Base-by-base conservation (phyloP, 1,284 basidiomycete species). In the Tetrapyrgos nigripes region DNA sequence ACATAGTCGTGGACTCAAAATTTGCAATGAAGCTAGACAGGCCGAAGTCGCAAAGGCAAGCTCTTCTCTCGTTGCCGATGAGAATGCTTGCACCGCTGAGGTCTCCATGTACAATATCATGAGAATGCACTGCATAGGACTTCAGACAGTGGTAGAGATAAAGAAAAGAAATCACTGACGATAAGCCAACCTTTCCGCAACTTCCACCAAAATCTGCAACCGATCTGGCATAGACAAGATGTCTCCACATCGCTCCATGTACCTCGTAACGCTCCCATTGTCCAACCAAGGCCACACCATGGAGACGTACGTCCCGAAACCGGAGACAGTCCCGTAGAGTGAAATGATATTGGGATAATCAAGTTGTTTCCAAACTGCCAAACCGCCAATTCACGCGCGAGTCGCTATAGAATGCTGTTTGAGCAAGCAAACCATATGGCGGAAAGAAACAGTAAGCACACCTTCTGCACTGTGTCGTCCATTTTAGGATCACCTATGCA, bases 231-330 rank as follows among this genome's bases (percentile, higher is more conserved):
- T 69, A 9, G 71, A 70, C 43, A 79, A 57, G 27, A 76, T 68
- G 61, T 77, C 75, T 5, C 75, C 75, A 56, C 62, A 70, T 26
- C 65, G 61, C 57, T 80, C 79, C 61, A 83, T 62, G 62, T 81
- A 80, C 57, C 75, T 76, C 31, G 73, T 76, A 2, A 81, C 65
- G 27, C 76, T 81, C 2, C 81, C 81, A 44, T 81, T 75, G 11
- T 79, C 76, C 55, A 76, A 68, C 81, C 81, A 83, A 0, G 81
- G 82, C 46, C 76, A 83, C 6, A 83, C 79, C 70, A 83, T 78
- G 1, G 79, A 75, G 9, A 64, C 64, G 40, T 77, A 76, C 26
- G 66, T 73, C 13, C 81, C 80, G 57, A 81, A 81, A 53, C 73
- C 76, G 5, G 64, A 62, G 2, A 72, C 68, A 4, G 70, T 70